phyloP scores from a whole-genome alignment of 805 yeast genomes.

The Candida morakotiae region DNA sequence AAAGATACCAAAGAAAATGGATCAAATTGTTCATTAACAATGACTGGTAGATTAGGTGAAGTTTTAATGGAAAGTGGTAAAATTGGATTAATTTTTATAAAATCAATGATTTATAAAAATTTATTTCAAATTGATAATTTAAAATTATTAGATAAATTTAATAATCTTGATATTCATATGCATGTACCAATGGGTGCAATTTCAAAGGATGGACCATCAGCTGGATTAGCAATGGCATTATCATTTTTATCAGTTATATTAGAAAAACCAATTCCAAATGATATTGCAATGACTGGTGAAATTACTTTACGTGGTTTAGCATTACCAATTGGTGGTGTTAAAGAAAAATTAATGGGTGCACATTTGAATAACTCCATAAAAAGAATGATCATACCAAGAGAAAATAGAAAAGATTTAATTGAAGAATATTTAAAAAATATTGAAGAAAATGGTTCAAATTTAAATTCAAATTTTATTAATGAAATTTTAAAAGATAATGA shows the following conservation, averaged over 20 bases:
- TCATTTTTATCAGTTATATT: conserved; percentile 42
- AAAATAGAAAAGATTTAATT: conserved; percentile 65
- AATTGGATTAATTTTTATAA: conserved; percentile 72
- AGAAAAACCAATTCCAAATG: conserved; percentile 40
- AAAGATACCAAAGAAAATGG: conserved; percentile 1
- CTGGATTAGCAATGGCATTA: conserved; percentile 48
- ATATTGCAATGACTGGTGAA: conserved; percentile 84
- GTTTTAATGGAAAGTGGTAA: conserved; percentile 79
- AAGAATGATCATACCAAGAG: conserved; percentile 65
- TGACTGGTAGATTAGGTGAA: conserved; percentile 82
- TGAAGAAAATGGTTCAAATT: conserved; percentile 23
- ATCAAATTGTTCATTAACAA: conserved; percentile 39
- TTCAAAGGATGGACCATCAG: conserved; percentile 44
- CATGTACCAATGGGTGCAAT: conserved; percentile 50
- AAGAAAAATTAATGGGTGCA: conserved; percentile 76
- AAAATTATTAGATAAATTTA: conserved; percentile 39
- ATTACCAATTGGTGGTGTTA: conserved; percentile 77
- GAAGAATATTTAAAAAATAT: conserved; percentile 45
- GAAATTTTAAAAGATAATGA: conserved; percentile 36
- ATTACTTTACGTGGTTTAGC: conserved; percentile 75
- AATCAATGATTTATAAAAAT: conserved; percentile 43
- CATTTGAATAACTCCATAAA: conserved; percentile 51
- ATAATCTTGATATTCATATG: conserved; percentile 52
- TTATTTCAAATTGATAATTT: conserved; percentile 25
- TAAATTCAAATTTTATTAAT: conserved; percentile 23